These are phyloP conservation scores for Kalaharituber pfeilii DNA, from an alignment of 2,329 filamentous ascomycete genomes.

Conservation along the genomic window DNA sequence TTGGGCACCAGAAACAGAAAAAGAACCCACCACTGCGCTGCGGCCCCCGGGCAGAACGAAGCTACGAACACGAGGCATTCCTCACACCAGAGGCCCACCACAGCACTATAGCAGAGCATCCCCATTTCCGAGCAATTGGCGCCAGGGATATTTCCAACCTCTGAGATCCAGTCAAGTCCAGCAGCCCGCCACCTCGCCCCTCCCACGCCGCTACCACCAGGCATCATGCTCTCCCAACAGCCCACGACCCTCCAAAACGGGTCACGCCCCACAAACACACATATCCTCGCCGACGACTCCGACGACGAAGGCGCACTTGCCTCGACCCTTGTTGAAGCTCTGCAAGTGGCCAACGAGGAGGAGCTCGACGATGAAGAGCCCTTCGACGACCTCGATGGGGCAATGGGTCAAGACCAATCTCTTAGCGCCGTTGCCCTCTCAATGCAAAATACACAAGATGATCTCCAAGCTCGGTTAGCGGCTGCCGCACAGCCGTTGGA, in stretches of 20 bases:
- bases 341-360: slow-evolving; percentile 61
- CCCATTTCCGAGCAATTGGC: too few species aligned
- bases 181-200: too few species aligned
- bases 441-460: slow-evolving; percentile 58
- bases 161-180: too few species aligned
- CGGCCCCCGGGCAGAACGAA: neutral
- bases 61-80: neutral
- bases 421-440: slow-evolving; percentile 36
- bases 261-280: neutral
- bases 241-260: neutral
- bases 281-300: slow-evolving; percentile 42
- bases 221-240: neutral
- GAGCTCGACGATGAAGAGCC: slow-evolving; percentile 63
- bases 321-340: slow-evolving; percentile 90
- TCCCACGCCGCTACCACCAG: neutral
- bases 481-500: slow-evolving; percentile 89
- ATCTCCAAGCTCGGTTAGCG: slow-evolving; percentile 80
- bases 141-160: too few species aligned
- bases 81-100: neutral
- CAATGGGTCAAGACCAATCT: slow-evolving; percentile 26
- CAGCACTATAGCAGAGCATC: neutral
- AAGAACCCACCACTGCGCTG: neutral
- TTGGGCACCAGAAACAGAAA: too few species aligned
- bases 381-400: slow-evolving; percentile 34
- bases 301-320: slow-evolving; percentile 92